Conservation (phyloP, 345 rosid species). For the Nasturtium officinale region DNA sequence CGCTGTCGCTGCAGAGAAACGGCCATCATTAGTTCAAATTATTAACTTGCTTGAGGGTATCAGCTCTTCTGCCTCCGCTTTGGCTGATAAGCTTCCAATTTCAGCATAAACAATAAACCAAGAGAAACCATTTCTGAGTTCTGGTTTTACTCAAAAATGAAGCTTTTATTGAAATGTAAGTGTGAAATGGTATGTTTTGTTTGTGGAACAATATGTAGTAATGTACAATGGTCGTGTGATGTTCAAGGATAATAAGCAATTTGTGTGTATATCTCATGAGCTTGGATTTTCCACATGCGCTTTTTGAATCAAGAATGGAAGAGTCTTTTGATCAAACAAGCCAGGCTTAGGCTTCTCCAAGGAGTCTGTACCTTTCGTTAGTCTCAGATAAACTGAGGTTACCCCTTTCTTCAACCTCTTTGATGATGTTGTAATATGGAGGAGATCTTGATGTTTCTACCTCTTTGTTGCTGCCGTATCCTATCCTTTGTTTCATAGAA, state of each 20-base stretch:
- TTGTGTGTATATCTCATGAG: conserved; percentile 29
- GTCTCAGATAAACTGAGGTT: conserved; percentile 13
- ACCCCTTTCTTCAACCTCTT: conserved; percentile 30
- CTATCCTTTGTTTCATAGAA: conserved; percentile 61
- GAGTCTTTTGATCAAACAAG: conserved; percentile 12
- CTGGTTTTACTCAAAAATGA: neutral
- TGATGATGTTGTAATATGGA: conserved; percentile 25
- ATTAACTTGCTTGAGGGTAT: conserved; percentile 61
- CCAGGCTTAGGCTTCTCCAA: conserved; percentile 30
- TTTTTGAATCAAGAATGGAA: neutral
- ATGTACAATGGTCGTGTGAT: conserved; percentile 21
- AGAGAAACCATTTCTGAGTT: conserved; percentile 26
- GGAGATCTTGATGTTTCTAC: conserved; percentile 45
- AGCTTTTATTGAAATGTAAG: conserved; percentile 21
- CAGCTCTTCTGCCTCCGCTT: conserved; percentile 27
- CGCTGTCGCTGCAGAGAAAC: conserved; percentile 73
- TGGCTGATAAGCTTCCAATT: conserved; percentile 24
- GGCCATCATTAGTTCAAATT: conserved; percentile 77
- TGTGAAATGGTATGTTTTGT: conserved; percentile 26
- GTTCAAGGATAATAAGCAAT: conserved; percentile 15
- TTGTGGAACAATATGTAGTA: conserved; percentile 33
- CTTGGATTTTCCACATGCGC: conserved; percentile 8
- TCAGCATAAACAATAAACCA: conserved; percentile 29
- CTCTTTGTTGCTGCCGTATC: conserved; percentile 72
- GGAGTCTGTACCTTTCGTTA: conserved; percentile 40